Conservation (phyloP, 2,329 filamentous ascomycete species). For the Ascochyta fabae region DNA sequence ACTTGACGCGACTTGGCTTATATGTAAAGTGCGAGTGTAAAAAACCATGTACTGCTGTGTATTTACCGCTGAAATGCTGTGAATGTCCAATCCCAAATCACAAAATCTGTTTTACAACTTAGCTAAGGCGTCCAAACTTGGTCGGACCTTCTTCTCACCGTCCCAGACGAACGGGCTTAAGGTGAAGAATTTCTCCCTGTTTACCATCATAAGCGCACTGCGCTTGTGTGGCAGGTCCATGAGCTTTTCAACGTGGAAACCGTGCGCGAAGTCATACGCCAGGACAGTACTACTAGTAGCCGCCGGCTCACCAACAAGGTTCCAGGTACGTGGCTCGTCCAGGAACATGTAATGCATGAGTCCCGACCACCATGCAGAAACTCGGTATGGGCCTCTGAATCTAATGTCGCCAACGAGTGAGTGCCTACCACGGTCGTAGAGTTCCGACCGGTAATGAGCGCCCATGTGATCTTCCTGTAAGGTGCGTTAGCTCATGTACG, state of each 20-base stretch:
- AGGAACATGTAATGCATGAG: conserved; percentile 67
- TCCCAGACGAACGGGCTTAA: conserved; percentile 61
- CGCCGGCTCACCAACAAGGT: conserved; percentile 72
- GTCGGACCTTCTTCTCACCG: conserved; percentile 44
- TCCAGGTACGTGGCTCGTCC: conserved; percentile 62
- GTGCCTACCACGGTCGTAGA: conserved; percentile 66
- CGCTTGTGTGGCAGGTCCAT: conserved; percentile 76
- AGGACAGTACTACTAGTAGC: conserved; percentile 73
- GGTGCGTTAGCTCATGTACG: conserved; percentile 23
- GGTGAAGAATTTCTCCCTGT: conserved; percentile 73
- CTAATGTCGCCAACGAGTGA: conserved; percentile 64
- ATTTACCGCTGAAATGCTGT: conserved; percentile 3
- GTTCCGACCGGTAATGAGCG: conserved; percentile 62
- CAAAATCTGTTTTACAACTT: conserved; percentile 31
- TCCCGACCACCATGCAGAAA: conserved; percentile 64
- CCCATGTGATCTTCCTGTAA: conserved; percentile 65
- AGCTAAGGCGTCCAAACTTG: conserved; percentile 43
- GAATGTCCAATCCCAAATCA: not conserved
- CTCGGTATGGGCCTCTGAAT: conserved; percentile 62
- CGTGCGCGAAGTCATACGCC: conserved; percentile 76
- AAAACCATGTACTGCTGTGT: not conserved
- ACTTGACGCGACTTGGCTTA: not conserved
- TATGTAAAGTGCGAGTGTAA: not conserved
- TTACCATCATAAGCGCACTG: conserved; percentile 69
- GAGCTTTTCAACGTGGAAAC: conserved; percentile 74